Conservation (phyloP, 2,329 filamentous ascomycete genomes). For the Rhinocladiella mackenziei region DNA sequence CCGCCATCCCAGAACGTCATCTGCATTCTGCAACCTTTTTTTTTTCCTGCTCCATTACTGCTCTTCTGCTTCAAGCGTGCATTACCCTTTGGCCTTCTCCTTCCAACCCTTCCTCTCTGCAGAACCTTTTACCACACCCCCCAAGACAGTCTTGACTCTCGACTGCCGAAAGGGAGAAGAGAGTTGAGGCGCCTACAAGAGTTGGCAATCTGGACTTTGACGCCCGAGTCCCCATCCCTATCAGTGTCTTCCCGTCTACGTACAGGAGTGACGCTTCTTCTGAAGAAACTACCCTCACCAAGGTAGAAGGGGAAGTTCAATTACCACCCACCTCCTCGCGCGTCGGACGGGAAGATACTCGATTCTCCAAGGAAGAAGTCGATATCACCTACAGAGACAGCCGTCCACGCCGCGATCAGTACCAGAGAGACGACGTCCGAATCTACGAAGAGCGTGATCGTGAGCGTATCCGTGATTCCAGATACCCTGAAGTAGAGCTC, state of each 20-base stretch:
- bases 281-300: constrained; percentile 60
- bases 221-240: constrained; percentile 92
- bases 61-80: constrained; percentile 4
- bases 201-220: constrained; percentile 33
- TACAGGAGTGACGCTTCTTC: constrained; percentile 74
- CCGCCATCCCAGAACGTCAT: no score
- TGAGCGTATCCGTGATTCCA: constrained; percentile 34
- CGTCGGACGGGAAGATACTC: constrained; percentile 98
- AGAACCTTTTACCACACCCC: constrained; percentile 8
- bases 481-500: constrained; percentile 49
- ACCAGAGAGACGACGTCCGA: constrained; percentile 44
- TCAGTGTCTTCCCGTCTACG: constrained; percentile 99
- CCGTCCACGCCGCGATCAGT: constrained; percentile 59
- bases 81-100: not conserved
- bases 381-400: constrained; percentile 73
- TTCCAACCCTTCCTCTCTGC: not conserved
- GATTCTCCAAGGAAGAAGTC: constrained; percentile 70
- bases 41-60: constrained; percentile 5
- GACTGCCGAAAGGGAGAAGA: constrained; percentile 32
- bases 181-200: constrained; percentile 29
- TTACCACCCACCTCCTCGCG: constrained; percentile 62
- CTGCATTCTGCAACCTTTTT: not conserved
- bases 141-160: constrained; percentile 32
- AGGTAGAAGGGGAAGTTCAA: constrained; percentile 87
- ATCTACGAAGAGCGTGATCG: constrained; percentile 37